Evolutionary conservation across 2,329 filamentous ascomycete genomes (phyloP).

Genomic region (Fusarium staphyleae): DNA sequence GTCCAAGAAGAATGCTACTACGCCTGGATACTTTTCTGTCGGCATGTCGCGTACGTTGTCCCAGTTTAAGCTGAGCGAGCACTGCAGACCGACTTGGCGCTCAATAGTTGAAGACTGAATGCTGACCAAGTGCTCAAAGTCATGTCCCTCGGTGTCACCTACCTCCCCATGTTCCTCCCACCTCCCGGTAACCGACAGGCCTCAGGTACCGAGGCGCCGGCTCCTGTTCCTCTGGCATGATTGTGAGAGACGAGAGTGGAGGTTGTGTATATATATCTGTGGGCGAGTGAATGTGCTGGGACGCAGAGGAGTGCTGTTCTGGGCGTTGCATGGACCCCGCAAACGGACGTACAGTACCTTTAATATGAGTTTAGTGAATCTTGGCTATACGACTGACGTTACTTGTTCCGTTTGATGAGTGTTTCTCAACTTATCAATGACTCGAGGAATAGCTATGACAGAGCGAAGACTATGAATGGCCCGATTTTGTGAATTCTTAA

Average conservation of each 20-base stretch:
- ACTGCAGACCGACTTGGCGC: neutral
- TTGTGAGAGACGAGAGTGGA: conserved; percentile 1
- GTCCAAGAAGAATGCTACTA: conserved; percentile 67
- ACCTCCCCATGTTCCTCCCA: conserved; percentile 60
- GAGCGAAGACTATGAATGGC: too few relatives aligned
- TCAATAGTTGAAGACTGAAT: neutral
- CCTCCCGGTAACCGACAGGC: conserved; percentile 43
- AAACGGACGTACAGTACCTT: neutral
- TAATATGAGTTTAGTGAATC: neutral
- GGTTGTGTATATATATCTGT: conserved; percentile 12
- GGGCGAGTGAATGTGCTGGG: neutral
- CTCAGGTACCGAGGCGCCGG: conserved; percentile 46
- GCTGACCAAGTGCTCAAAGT: conserved; percentile 50
- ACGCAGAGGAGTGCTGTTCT: conserved; percentile 11
- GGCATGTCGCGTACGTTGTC: conserved; percentile 75
- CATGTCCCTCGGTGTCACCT: conserved; percentile 64
- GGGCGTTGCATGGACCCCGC: neutral
- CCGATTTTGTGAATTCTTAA: too few relatives aligned
- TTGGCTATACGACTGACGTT: too few relatives aligned
- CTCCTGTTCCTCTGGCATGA: conserved; percentile 31
- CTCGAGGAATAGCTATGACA: too few relatives aligned
- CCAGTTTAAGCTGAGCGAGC: neutral
- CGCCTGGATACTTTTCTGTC: conserved; percentile 75
- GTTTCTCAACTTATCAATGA: too few relatives aligned
- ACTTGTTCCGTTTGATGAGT: too few relatives aligned